Base-by-base conservation (phyloP, 2,329 filamentous ascomycete genomes). In the Coleophoma eucalyptorum region DNA sequence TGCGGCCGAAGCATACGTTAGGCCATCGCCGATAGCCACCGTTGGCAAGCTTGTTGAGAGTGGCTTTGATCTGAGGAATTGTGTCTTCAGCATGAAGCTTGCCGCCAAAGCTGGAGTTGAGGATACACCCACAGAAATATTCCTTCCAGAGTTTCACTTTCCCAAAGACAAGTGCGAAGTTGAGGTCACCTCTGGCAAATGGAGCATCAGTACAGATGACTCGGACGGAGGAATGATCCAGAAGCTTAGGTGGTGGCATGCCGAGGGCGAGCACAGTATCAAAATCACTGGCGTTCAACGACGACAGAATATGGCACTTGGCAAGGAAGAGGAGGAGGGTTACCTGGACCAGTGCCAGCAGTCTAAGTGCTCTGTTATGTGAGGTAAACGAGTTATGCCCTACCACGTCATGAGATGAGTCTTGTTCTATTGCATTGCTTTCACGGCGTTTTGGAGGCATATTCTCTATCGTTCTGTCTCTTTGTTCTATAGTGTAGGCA, bases 71-170 rank as follows among this genome's bases (percentile, higher is more conserved):
- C 75, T 99, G 48, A 81, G 81, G 44, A 87, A 79, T 52, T 93
- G 89, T 65, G 80, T 79, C 10, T 97, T 96, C 68, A 84, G 78
- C 5, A 77, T 99, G 49, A 78, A 81, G 15, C 68, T 99, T 1
- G 85, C 87, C 2, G 70, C 80, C 3, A 77, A 75, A 33, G 67
- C 81, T 1, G 83, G 84, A 3, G 66, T 74, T 3, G 78, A 89
- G 37, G 80, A 86, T 1, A 72, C 75, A 1, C 90, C 91, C 0
- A 97, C 93, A 0, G 80, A 90, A 42, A 77, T 97, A 8, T 96
- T 89, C 67, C 75, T 99, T 2, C 94, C 94, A 0, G 89, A 92
- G 50, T 97, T 89, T 64, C 94, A 99, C 70, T 99, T 96, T 66
- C 92, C 93, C 1, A 81, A 83, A 48, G 81, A 86, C 44, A 76